Evolutionary conservation across 2,329 filamentous ascomycete species (phyloP), one percentile per base, ranked within the genome.

Genomic region (Colletotrichum sp.): DNA sequence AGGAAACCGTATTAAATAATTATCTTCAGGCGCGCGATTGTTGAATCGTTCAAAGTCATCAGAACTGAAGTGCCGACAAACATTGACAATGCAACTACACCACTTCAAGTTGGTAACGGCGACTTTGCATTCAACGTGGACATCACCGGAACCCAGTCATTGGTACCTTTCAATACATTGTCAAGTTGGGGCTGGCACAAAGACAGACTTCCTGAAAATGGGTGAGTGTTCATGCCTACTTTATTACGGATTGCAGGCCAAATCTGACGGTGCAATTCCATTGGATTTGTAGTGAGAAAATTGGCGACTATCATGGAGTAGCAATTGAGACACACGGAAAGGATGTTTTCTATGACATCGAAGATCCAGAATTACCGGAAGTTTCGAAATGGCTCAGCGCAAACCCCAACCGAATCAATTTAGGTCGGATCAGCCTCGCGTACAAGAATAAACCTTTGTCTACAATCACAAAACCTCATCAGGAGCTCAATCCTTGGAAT

Each of bases 131-230:
- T 88, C 75, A 85, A 85, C 8, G 85, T 85, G 8, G 87, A 89
- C 76, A 81, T 87, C 6, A 89, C 87, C 2, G 87, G 87, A 9
- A 79, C 89, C 68, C 57, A 82, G 79, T 87, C 86, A 2, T 87
- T 88, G 74, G 82, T 83, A n/a, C 85, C 86, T 1, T 89, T 86
- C 76, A 86, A 83, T 21, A 87, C 83, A 6, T 82, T 88, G 82
- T 88, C 86, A 4, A 85, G 84, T 5, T 89, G 86, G 87, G 87
- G 86, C 9, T 89, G 87, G 87, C 87, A 89, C 80, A 88, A 88
- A 60, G 87, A 87, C 74, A 86, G 85, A 28, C 77, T 87, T n/a
- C 87, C 85, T 18, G 85, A 81, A 68, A 87, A 63, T 34, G 68
- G 36, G 68, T 34, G 57, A 80, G 81, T 55, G 10, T 39, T 66